Evolutionary conservation across 2,329 filamentous ascomycete species (phyloP), one percentile per base, ranked within the genome.

Genomic region (Penicillium sp.): DNA sequence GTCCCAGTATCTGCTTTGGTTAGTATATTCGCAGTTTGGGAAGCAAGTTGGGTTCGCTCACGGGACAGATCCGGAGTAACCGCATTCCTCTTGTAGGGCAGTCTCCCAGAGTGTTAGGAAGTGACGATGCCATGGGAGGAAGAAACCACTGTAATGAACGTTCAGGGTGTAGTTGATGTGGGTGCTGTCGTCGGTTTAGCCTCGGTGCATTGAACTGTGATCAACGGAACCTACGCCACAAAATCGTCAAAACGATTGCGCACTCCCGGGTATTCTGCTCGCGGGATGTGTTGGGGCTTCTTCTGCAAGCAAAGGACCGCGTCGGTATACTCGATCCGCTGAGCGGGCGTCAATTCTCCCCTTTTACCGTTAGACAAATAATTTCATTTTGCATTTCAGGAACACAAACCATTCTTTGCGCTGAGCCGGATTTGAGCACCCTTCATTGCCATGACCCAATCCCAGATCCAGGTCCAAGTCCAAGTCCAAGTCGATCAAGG

Each of bases 1-100:
- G 61, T 80, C 72, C 75, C 77, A 78, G 64, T 81, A 81, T 9
- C 69, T 69, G 42, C 11, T 14, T 5, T 18, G 21, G 21, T 51
- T 31, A 48, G 32, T 34, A 31, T 32, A 11, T 1, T n/a, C n/a
- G 38, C 8, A 11, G 13, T 1, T 21, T 36, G 16, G 18, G 1
- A 36, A 10, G 5, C 14, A 5, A 7, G 24, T 14, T n/a, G 8
- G 42, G 22, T 9, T 38, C 13, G 29, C 56, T 31, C 29, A 65
- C 55, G 66, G 65, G 10, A 63, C 58, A 39, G 56, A 39, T 8
- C 71, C 72, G 3, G 53, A 60, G 50, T 76, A 77, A n/a, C 66
- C 68, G 51, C 75, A 77, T 49, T 68, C 66, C 2, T 67, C 58
- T 7, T 62, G 62, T 14, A 73, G 60, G 27, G 63, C 63, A 9